Percentiles rank a stretch among this genome's conserved stretches.
These are phyloP conservation scores for Ascochyta fabae DNA, from an alignment of 2,329 filamentous ascomycete species.

Conservation along the genomic window DNA sequence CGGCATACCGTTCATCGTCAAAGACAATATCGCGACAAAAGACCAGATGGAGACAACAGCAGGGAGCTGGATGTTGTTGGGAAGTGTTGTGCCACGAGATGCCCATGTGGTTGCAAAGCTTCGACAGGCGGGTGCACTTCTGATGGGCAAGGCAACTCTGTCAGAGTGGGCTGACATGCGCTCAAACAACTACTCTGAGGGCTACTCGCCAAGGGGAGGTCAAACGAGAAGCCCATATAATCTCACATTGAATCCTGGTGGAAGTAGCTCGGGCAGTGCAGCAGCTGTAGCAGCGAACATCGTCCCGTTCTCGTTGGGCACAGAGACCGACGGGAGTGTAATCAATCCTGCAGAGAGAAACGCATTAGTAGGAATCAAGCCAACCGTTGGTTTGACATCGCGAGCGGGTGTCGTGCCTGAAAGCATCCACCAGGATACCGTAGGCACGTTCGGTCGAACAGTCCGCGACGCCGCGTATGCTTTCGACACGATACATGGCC, in stretches of 20 bases:
- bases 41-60: slow-evolving; percentile 78
- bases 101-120: slow-evolving; percentile 67
- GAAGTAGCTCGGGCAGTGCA: slow-evolving; percentile 71
- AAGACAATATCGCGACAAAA: slow-evolving; percentile 65
- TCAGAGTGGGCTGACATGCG: slow-evolving; percentile 70
- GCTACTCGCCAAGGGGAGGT: slow-evolving; percentile 41
- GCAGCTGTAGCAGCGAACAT: slow-evolving; percentile 69
- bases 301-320: slow-evolving; percentile 70
- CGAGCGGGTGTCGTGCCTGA: slow-evolving; percentile 66
- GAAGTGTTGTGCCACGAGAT: slow-evolving; percentile 71
- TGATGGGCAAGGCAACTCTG: slow-evolving; percentile 72
- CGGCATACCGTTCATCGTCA: slow-evolving; percentile 77
- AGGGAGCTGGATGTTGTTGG: slow-evolving; percentile 70
- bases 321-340: slow-evolving; percentile 72
- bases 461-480: slow-evolving; percentile 72
- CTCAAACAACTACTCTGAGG: slow-evolving; percentile 44
- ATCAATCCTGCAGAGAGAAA: slow-evolving; percentile 76
- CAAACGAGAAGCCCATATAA: slow-evolving; percentile 64
- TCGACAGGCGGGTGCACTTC: slow-evolving; percentile 69
- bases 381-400: slow-evolving; percentile 75
- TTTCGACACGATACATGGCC: slow-evolving; percentile 71
- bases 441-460: slow-evolving; percentile 71
- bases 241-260: slow-evolving; percentile 69
- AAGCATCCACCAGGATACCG: slow-evolving; percentile 70
- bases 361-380: slow-evolving; percentile 75